Conservation (phyloP, 1,139 yeast genomes). For the Saccharomyces hybrid region DNA sequence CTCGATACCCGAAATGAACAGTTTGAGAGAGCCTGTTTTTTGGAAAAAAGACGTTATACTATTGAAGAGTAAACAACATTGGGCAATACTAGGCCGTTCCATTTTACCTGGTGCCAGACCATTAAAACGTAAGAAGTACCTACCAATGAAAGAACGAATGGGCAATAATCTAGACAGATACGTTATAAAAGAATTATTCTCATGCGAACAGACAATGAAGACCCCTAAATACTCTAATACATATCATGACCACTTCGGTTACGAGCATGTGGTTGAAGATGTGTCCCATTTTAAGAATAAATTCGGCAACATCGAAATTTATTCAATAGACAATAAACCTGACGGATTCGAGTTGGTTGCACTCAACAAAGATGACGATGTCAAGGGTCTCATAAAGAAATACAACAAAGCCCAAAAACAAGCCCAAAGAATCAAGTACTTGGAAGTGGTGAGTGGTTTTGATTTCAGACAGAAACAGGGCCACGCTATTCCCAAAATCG, state of each 20-base stretch:
- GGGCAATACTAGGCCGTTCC: conserved; percentile 23
- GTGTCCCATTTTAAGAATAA: conserved; percentile 16
- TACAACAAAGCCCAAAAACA: conserved; percentile 8
- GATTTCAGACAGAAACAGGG: conserved; percentile 23
- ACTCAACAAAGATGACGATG: not conserved
- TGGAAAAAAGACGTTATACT: conserved; percentile 16
- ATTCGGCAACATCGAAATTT: conserved; percentile 22
- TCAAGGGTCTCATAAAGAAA: conserved; percentile 8
- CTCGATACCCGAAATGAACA: not conserved
- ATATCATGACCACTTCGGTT: conserved; percentile 7
- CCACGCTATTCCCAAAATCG: conserved; percentile 20
- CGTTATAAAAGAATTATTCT: conserved; percentile 13
- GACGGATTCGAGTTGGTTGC: conserved; percentile 15
- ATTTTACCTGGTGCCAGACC: conserved; percentile 11
- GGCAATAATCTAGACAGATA: conserved; percentile 2
- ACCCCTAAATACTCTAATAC: conserved; percentile 15
- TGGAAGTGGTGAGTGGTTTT: conserved; percentile 26
- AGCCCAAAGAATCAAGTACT: conserved; percentile 8
- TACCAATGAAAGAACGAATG: conserved; percentile 6
- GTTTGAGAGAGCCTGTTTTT: conserved; percentile 8
- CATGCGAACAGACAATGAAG: conserved; percentile 19
- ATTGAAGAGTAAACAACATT: conserved; percentile 21
- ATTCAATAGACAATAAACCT: conserved; percentile 14
- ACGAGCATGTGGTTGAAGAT: conserved; percentile 8
- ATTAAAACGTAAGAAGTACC: conserved; percentile 12